Conservation (phyloP, 805 yeast species). For the Pichia thaimueangensis region DNA sequence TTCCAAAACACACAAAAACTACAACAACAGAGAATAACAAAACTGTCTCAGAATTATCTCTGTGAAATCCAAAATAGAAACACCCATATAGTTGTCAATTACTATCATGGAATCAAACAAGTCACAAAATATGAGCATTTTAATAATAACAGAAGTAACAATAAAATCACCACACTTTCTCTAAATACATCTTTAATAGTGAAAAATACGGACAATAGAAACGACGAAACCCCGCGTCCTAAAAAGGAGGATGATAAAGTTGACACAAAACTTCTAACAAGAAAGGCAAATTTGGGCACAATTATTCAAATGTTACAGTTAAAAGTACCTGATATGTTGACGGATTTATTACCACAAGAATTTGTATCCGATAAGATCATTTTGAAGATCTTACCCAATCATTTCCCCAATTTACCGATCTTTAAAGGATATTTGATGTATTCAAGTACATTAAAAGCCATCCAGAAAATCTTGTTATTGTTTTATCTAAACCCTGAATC, state of each 20-base stretch:
- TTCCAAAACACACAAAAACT: too few relatives aligned
- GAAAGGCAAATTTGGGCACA: constrained; percentile 48
- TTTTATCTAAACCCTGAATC: constrained; percentile 49
- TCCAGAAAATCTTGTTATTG: constrained; percentile 48
- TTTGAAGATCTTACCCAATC: constrained; percentile 51
- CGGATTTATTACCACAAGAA: constrained; percentile 37
- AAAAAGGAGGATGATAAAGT: constrained; percentile 2
- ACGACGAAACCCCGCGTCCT: too few relatives aligned
- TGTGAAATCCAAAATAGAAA: too few relatives aligned
- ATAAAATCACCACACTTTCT: too few relatives aligned
- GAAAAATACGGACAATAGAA: too few relatives aligned
- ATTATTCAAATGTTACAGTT: constrained; percentile 42
- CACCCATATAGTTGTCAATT: too few relatives aligned
- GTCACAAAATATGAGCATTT: too few relatives aligned
- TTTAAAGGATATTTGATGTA: constrained; percentile 52
- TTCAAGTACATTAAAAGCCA: constrained; percentile 48
- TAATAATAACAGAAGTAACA: too few relatives aligned
- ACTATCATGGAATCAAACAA: too few relatives aligned
- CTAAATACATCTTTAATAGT: too few relatives aligned
- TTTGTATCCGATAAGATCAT: constrained; percentile 41
- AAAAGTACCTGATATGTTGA: constrained; percentile 46
- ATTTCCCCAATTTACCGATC: constrained; percentile 47
- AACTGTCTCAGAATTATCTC: too few relatives aligned
- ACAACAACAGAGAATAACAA: too few relatives aligned
- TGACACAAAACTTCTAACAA: constrained; percentile 21